Percentiles rank a stretch among this genome's conserved stretches.
phyloP scores from a whole-genome alignment of 441 rosid genomes.

The Eutrema salsugineum region DNA sequence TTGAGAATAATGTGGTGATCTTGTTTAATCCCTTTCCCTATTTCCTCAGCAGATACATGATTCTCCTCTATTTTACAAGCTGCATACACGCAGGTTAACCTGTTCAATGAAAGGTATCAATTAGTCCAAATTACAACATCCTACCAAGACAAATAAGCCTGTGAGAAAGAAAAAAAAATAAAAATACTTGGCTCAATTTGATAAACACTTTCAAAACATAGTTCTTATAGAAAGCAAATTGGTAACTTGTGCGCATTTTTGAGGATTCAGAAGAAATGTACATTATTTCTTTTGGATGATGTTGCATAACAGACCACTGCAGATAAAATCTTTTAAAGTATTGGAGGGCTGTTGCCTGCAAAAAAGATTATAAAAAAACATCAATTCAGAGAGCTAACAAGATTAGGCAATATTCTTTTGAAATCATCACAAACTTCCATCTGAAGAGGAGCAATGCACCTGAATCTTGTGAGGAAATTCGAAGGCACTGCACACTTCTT shows the following conservation, averaged over 20 bases:
- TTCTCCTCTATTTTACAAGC: conserved; percentile 98
- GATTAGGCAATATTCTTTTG: neutral
- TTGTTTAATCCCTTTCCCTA: conserved; percentile 95
- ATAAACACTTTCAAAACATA: neutral
- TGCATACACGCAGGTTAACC: conserved; percentile 95
- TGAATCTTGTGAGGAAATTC: conserved; percentile 95
- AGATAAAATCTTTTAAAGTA: conserved; percentile 96
- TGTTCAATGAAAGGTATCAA: conserved; percentile 32
- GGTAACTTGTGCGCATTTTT: neutral
- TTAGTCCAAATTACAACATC: conserved; percentile 11
- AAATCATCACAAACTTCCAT: neutral
- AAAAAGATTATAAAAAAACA: conserved; percentile 24
- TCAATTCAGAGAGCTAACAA: conserved; percentile 4
- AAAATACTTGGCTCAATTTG: neutral
- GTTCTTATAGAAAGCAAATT: neutral
- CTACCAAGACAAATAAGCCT: neutral
- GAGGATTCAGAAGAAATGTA: conserved; percentile 36
- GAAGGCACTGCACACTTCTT: conserved; percentile 96
- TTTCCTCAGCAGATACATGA: conserved; percentile 99
- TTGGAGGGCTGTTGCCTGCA: conserved; percentile 92
- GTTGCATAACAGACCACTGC: conserved; percentile 99
- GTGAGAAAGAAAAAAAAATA: neutral
- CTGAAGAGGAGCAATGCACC: conserved; percentile 41
- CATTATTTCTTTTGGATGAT: conserved; percentile 93
- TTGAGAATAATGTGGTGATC: conserved; percentile 98